Conservation (phyloP, 2,329 filamentous ascomycete genomes). For the Ophiostoma himal-ulmi region DNA sequence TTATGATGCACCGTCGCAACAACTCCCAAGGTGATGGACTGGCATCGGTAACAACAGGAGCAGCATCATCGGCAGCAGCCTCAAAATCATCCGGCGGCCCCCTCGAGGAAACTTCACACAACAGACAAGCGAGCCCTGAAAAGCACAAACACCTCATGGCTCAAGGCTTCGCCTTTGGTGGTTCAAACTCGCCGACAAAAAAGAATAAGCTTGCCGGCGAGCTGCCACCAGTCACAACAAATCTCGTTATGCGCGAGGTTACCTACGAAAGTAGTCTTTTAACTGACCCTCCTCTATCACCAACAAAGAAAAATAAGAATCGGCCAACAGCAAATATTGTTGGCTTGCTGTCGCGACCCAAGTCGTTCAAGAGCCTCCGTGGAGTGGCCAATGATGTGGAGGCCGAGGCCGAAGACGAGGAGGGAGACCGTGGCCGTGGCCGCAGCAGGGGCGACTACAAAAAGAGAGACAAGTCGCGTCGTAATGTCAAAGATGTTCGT, state of each 20-base stretch:
- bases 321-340: constrained; percentile 82
- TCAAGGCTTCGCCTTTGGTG: background rate
- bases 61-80: constrained; percentile 15
- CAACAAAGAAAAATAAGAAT: constrained; percentile 64
- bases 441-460: constrained; percentile 63
- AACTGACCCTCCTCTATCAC: constrained; percentile 33
- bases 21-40: constrained; percentile 41
- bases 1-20: constrained; percentile 45
- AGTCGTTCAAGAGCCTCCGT: constrained; percentile 63
- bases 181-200: constrained; percentile 16
- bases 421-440: constrained; percentile 21
- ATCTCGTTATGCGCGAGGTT: background rate
- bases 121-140: constrained; percentile 36
- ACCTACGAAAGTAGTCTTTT: background rate
- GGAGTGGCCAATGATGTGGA: constrained; percentile 35
- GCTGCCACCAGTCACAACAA: background rate
- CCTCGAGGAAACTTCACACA: constrained; percentile 53
- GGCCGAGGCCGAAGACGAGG: constrained; percentile 27
- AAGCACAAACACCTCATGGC: constrained; percentile 12
- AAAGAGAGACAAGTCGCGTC: constrained; percentile 61
- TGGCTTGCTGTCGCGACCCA: constrained; percentile 66
- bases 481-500: constrained; percentile 30
- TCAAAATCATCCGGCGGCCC: constrained; percentile 12
- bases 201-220: constrained; percentile 19
- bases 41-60: constrained; percentile 28